Base-by-base conservation (phyloP, 2,329 filamentous ascomycete genomes). In the Alternaria viburni region DNA sequence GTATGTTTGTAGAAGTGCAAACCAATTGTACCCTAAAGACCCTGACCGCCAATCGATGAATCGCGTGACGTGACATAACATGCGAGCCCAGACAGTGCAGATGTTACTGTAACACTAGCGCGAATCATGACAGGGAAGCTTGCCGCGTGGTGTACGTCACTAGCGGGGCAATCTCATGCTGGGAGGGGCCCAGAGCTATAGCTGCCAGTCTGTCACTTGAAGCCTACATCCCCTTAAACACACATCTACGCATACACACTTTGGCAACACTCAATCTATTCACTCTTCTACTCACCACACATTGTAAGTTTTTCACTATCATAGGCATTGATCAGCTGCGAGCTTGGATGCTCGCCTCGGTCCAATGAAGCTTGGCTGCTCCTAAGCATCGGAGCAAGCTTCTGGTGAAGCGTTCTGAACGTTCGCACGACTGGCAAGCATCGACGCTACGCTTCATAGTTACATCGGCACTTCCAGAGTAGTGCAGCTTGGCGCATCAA, bases 101-200 rank as follows among this genome's bases (percentile, higher is more conserved):
- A 41, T 28, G 41, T 30, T 36, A n/a, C 51, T 30, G 45, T 57
- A 28, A 36, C 30, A 50, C 26, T 49, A 49, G 19, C 8, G 52
- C 52, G 51, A 65, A 62, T 59, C 44, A 61, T 21, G 30, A 41
- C 23, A 28, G 32, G 26, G 32, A 45, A 59, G 43, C 45, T 54
- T 61, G 54, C 55, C 46, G 51, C 46, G 49, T 66, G 57, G 59
- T 59, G 43, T 69, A 69, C 67, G 67, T 69, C 67, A 69, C 59
- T 46, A 49, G 67, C 62, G 67, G 67, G 67, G 67, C 63, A 65
- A 51, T 41, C 47, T 26, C 30, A 23, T 45, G 52, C 26, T 30
- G 52, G 52, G 64, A 67, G 66, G 61, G 64, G 64, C 49, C 41
- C 54, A 12, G 30, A 59, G 47, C 55, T 46, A 47, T 56, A 65